Base-by-base conservation (phyloP, 2,329 filamentous ascomycete species). In the Penicillium sclerotiorum region DNA sequence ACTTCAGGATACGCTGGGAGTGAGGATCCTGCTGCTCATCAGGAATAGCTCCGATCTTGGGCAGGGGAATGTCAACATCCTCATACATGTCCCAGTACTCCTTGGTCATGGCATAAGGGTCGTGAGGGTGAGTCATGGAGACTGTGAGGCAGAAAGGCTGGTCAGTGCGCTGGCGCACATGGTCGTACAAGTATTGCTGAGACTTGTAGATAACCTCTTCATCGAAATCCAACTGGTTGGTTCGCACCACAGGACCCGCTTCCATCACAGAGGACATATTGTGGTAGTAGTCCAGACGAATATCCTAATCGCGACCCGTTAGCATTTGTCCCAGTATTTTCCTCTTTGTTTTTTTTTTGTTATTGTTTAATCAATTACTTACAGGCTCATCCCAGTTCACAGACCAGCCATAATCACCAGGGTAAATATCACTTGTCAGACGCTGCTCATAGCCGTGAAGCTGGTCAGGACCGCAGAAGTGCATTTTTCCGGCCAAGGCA, bases 21-120 rank as follows among this genome's bases (percentile, higher is more conserved):
- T 96, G 92, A 0, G 88, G 77, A 65, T 96, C 92, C 63, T 90
- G 87, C 66, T 95, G 80, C 57, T 93, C 87, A 65, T 90, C 86
- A 23, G 87, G 82, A 50, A 96, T 89, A 48, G 80, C 80, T 38
- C 62, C 56, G 12, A 92, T 85, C 63, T 88, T 85, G 22, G 92
- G 92, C 51, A 96, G 75, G 6, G 87, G 84, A 65, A 96, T 95
- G 46, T 96, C 90, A 12, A 95, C 89, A 56, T 80, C 88, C 66
- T 96, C 89, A 71, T 96, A 96, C 60, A 88, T 71, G 67, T 96
- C 89, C 92, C 92, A 96, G 74, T 90, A 96, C 72, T 95, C 89
- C 67, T 90, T 83, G 59, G 92, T 90, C 69, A 96, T 96, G 50
- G 90, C 93, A 73, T 96, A 96, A 0, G 92, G 92, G 64, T 96